phyloP scores from a whole-genome alignment of 768 basidiomycete species.

The Pulveroboletus sp. region DNA sequence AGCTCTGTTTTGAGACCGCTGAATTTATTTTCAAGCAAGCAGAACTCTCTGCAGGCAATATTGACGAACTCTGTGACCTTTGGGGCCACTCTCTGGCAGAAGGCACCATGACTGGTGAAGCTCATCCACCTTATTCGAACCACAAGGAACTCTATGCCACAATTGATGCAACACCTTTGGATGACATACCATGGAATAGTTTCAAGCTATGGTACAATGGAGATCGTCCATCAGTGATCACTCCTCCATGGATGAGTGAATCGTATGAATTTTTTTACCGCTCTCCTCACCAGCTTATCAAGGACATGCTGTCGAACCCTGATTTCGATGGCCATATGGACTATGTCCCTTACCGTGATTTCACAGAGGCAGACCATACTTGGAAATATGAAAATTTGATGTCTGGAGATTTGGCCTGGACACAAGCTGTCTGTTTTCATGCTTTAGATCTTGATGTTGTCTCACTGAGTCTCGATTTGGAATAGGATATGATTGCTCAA shows the following conservation, averaged over 20 bases:
- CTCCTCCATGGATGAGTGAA: slow-evolving; percentile 22
- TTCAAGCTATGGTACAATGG: slow-evolving; percentile 30
- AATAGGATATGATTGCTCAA: no score
- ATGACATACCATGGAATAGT: slow-evolving; percentile 36
- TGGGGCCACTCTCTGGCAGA: background rate
- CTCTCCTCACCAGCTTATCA: slow-evolving; percentile 10
- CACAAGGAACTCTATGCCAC: slow-evolving; percentile 3
- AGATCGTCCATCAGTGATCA: background rate
- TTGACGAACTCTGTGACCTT: background rate
- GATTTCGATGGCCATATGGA: slow-evolving; percentile 23
- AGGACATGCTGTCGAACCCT: slow-evolving; percentile 21
- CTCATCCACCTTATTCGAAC: background rate
- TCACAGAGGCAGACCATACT: background rate
- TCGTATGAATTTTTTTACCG: slow-evolving; percentile 28
- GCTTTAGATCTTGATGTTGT: no score
- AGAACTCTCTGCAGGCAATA: background rate
- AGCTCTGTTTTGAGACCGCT: background rate
- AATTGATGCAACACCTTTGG: slow-evolving; percentile 35
- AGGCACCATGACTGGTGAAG: no score
- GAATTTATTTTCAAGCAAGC: background rate
- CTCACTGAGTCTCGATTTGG: no score
- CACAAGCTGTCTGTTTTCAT: no score
- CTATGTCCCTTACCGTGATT: slow-evolving; percentile 15
- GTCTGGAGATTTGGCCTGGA: background rate
- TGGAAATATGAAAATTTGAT: background rate